Base-by-base conservation (phyloP, 805 yeast genomes). In the Groenewaldozyma salmanticensis region DNA sequence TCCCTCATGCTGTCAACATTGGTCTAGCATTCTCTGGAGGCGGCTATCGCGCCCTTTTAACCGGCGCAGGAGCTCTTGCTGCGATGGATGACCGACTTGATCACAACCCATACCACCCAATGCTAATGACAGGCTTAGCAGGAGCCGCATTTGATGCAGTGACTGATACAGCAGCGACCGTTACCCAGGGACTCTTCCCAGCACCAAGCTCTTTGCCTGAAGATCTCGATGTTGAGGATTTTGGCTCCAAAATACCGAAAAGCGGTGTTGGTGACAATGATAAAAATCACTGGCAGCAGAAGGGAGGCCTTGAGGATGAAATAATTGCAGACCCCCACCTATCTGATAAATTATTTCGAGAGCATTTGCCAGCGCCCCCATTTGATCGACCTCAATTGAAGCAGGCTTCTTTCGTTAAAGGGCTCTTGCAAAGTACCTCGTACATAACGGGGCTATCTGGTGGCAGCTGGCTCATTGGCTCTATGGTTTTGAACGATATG, bases 41-140 rank as follows among this genome's bases (percentile, higher is more conserved):
- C 51, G 96, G 96, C 3, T 86, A 82, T 57, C 68, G 95, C 48
- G 90, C 95, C 24, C 81, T 86, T 82, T 60, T 85, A 33, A 62
- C 70, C 43, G 94, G 94, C 2, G 94, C 94, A 3, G 95, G 95
- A 27, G 75, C 77, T 52, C 59, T 85, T n/a, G 67, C 88, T 1
- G 94, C 90, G 2, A 61, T 81, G 43, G 95, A 85, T 56, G 75
- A 75, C 49, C 66, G 92, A 50, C 21, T 27, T 5, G 17, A 13
- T 11, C 39, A 42, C 21, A 6, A 17, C n/a, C 11, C 20, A 13
- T 37, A 33, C 7, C n/a, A n/a, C n/a, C 16, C n/a, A 11, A 3
- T 7, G 4, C 32, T 13, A 15, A 11, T 11, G 19, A 15, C 11
- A n/a, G 31, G n/a, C n/a, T n/a, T n/a, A n/a, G n/a, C n/a, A n/a